Evolutionary conservation across 2,329 filamentous ascomycete species (phyloP), one percentile per base, ranked within the genome.

Genomic region (Colletotrichum sp.): DNA sequence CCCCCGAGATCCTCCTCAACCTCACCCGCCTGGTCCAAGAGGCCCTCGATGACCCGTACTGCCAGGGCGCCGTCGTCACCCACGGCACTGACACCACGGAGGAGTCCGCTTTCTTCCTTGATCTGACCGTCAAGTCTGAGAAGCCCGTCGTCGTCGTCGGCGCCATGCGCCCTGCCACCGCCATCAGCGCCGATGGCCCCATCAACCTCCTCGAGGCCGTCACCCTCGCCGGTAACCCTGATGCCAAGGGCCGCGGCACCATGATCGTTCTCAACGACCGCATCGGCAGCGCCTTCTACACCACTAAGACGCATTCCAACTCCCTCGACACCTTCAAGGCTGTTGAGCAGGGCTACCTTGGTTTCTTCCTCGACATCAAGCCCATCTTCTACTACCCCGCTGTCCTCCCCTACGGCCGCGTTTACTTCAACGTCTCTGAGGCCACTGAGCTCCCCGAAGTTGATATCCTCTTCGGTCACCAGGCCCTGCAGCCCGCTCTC

Each of bases 41-140:
- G 8, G 88, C 89, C 71, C 84, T 92, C 6, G 86, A 87, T 30
- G 81, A 80, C 72, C 83, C 83, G n/a, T 78, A 82, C 66, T 83
- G 82, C 39, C 82, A 85, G 83, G 91, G 88, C 44, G 90, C 89
- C 8, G 90, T 93, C 8, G 84, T 94, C 69, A 93, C 92, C 1
- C 92, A 93, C 79, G 92, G 92, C 64, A 93, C 92, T 11, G 92
- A 94, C 79, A 92, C 90, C 0, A 85, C 93, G 2, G 92, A 93
- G 79, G 92, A 93, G 82, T 89, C 90, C 1, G 90, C 91, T 11
- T 93, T 93, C 84, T 93, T 92, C 84, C 84, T 93, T 11, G 89
- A 93, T 77, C 83, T 90, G 5, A 91, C 90, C 0, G 81, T 92
- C 39, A 88, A 88, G 78, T 90, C 88, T 59, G 85, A 86, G 34